These are phyloP conservation scores for Diplosphaera chodatii DNA, from an alignment of 139 green algal species.

Conservation along the genomic window DNA sequence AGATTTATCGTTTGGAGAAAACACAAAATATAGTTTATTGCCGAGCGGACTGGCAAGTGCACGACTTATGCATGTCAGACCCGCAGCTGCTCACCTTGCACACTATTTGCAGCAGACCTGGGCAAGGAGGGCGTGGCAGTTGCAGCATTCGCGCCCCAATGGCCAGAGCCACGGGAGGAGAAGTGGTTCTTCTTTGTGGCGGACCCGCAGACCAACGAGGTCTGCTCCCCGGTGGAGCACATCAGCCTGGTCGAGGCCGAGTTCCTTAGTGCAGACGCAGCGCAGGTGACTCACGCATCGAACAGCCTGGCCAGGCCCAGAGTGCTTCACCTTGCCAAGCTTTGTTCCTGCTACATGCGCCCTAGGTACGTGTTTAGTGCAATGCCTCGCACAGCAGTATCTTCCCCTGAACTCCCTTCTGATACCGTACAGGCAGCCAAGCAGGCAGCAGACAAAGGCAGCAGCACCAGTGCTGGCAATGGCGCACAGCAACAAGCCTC, in stretches of 20 bases:
- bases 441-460: constrained; percentile 13
- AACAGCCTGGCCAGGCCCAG: too few relatives aligned
- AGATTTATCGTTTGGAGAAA: too few relatives aligned
- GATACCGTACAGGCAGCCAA: not conserved
- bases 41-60: too few relatives aligned
- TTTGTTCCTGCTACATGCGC: too few relatives aligned
- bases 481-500: not conserved
- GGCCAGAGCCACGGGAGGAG: constrained; percentile 56
- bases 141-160: constrained; percentile 63
- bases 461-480: not conserved
- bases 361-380: too few relatives aligned
- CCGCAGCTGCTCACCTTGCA: too few relatives aligned
- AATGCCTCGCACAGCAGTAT: too few relatives aligned
- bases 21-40: too few relatives aligned
- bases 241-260: constrained; percentile 63
- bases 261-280: constrained; percentile 31
- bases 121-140: constrained; percentile 25
- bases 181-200: constrained; percentile 66
- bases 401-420: too few relatives aligned
- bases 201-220: constrained; percentile 46
- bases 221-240: constrained; percentile 18
- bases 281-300: too few relatives aligned
- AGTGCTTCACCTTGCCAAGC: too few relatives aligned
- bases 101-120: not conserved
- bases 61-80: too few relatives aligned